A percentile compares a stretch with the other conserved stretches of the same genome.
Conservation (phyloP, 192 early-diverging fungal species). For the Umbelopsis ramanniana region DNA sequence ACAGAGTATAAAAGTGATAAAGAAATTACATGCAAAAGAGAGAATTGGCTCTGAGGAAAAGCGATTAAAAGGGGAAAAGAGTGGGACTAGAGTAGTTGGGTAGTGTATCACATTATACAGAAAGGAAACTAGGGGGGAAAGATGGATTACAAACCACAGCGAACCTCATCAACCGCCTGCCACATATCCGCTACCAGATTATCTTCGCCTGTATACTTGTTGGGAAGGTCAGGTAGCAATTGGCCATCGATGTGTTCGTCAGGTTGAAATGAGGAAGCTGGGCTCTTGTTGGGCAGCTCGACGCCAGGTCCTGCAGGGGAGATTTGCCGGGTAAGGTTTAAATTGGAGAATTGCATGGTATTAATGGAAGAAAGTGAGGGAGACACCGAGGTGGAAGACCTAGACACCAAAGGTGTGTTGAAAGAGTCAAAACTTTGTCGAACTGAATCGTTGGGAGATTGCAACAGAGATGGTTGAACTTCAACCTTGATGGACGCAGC, state of each 20-base stretch:
- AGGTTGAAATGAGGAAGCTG: background rate
- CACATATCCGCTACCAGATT: conserved; percentile 9
- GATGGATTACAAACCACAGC: conserved; percentile 13
- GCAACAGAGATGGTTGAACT: conserved; percentile 2
- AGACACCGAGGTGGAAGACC: background rate
- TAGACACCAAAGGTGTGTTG: background rate
- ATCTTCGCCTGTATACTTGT: conserved; percentile 4
- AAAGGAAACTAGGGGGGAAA: background rate
- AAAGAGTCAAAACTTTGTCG: conserved; percentile 18
- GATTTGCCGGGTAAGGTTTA: background rate
- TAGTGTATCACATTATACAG: conserved; percentile 7
- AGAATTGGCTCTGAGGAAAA: background rate
- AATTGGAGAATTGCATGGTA: background rate
- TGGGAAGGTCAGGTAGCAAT: background rate
- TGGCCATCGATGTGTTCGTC: background rate
- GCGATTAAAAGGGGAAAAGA: background rate
- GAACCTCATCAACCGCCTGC: conserved; percentile 9
- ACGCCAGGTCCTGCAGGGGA: background rate
- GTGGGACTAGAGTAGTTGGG: background rate
- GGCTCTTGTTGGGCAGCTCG: conserved; percentile 6
- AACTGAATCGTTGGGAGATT: background rate
- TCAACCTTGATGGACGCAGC: conserved; percentile 1
- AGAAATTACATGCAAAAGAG: conserved; percentile 2
- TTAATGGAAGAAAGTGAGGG: conserved; percentile 1
- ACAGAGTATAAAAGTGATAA: background rate